phyloP scores from a whole-genome alignment of 345 rosid genomes.

The Gossypium herbaceum region DNA sequence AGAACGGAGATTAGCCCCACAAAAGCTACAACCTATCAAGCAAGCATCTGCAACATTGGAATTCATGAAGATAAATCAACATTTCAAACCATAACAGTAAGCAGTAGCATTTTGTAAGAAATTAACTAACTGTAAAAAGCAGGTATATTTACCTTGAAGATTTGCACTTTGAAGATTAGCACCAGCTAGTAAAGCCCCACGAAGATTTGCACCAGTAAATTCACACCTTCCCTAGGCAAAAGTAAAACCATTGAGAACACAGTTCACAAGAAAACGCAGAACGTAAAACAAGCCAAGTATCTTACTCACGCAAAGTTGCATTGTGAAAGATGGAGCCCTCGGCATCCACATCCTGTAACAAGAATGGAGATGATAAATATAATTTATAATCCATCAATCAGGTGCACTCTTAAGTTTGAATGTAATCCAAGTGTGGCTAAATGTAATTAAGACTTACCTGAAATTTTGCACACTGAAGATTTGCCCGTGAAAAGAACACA shows the following conservation, averaged over 20 bases:
- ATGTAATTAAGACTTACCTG: slow-evolving; percentile 41
- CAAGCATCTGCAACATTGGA: slow-evolving; percentile 66
- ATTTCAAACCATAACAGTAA: not conserved
- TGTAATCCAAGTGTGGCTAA: no score
- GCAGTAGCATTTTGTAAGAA: slow-evolving; percentile 3
- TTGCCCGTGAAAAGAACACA: slow-evolving; percentile 89
- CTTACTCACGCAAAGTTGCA: slow-evolving; percentile 95
- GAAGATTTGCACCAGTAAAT: slow-evolving; percentile 83
- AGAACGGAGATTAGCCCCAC: slow-evolving; percentile 82
- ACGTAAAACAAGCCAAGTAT: slow-evolving; percentile 4
- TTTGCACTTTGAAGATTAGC: slow-evolving; percentile 94
- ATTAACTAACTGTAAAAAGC: not conserved
- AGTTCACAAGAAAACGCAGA: not conserved
- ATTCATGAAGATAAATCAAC: not conserved
- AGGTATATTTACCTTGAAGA: slow-evolving; percentile 54
- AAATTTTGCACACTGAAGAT: slow-evolving; percentile 81
- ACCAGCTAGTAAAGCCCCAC: slow-evolving; percentile 83
- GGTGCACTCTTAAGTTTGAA: not conserved
- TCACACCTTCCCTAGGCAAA: slow-evolving; percentile 82
- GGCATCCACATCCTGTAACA: slow-evolving; percentile 70
- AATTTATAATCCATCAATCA: not conserved
- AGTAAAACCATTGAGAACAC: slow-evolving; percentile 24
- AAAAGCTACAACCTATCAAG: slow-evolving; percentile 77
- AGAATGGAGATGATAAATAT: not conserved
- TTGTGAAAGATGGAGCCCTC: slow-evolving; percentile 79